These are phyloP conservation scores for Pythium myriotylum DNA, from an alignment of 352 stramenopile genomes.

Conservation along the genomic window DNA sequence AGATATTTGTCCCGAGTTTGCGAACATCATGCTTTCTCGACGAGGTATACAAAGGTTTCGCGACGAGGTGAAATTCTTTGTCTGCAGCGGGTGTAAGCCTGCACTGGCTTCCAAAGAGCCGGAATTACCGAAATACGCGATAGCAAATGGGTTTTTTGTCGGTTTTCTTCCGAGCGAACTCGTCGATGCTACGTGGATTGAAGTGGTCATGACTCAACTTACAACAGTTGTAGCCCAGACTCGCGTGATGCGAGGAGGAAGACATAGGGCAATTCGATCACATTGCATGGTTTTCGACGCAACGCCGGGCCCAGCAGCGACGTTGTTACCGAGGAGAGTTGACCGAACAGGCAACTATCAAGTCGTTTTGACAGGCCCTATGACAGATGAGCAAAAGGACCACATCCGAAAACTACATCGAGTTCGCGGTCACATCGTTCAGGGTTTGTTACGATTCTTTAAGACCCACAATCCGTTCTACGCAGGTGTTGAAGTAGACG, in stretches of 20 bases:
- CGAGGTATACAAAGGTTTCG: no score
- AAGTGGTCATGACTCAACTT: constrained; percentile 26
- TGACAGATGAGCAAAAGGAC: constrained; percentile 20
- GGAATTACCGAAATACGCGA: constrained; percentile 27
- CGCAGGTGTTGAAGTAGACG: not conserved
- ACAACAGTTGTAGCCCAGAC: constrained; percentile 29
- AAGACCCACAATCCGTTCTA: constrained; percentile 12
- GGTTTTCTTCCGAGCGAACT: constrained; percentile 14
- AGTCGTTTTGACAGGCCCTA: constrained; percentile 26
- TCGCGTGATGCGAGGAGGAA: constrained; percentile 24
- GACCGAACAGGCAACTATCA: constrained; percentile 15
- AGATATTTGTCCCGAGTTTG: not conserved
- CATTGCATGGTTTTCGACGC: constrained; percentile 30
- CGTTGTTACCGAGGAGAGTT: constrained; percentile 19
- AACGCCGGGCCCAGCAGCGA: constrained; percentile 23
- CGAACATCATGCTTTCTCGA: not conserved
- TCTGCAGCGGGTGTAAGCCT: no score
- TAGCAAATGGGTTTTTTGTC: constrained; percentile 33
- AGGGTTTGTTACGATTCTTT: constrained; percentile 9
- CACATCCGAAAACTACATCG: constrained; percentile 22
- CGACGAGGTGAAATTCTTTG: no score
- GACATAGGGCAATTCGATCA: constrained; percentile 25
- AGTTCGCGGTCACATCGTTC: constrained; percentile 1
- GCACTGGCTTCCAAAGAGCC: no score
- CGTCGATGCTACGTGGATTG: constrained; percentile 16